Base-by-base conservation (phyloP, 441 rosid genomes). In the Euphorbia celastroides region DNA sequence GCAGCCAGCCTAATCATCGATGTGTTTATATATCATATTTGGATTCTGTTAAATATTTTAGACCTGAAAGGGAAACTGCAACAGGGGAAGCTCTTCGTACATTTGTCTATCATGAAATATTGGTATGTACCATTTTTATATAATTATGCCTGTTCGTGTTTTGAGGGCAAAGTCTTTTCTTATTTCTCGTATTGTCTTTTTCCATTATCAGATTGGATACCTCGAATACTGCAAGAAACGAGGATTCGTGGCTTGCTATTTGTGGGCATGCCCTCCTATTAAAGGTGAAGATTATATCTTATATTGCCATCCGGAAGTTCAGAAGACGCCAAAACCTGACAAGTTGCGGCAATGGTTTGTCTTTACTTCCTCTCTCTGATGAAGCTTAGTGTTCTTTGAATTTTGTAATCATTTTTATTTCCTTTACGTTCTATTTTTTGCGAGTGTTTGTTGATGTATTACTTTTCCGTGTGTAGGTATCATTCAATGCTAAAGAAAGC, bases 251-350 rank as follows among this genome's bases (percentile, higher is more conserved):
- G 82, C 84, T 36, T 81, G 85, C 77, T 85, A 90, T 50, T 70
- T 90, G 69, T 90, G 97, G 93, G 87, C 88, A 22, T 90, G 93
- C 75, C 93, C 97, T n/a, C 95, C 97, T 27, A n/a, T 25, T 19
- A 83, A 81, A 67, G 97, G 91, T 60, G 90, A 84, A 78, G 97
- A 90, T 74, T 88, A 85, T 72, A 85, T 90, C 52, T 69, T 90
- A 67, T 79, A 86, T 59, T 85, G 87, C 71, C 97, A 90, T 81
- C 95, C 95, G 52, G 85, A 82, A 69, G 74, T 68, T 77, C 97
- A 90, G 79, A 83, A 86, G 75, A 90, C 82, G 0, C 97, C 93
- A 38, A 81, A 82, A 74, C 48, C 84, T 54, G 92, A 85, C 82
- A 88, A 88, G 76, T 88, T 90, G 73, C 80, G 91, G 28, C 82